Evolutionary conservation across 768 basidiomycete species (phyloP).

Genomic region (Lentinula sp.): DNA sequence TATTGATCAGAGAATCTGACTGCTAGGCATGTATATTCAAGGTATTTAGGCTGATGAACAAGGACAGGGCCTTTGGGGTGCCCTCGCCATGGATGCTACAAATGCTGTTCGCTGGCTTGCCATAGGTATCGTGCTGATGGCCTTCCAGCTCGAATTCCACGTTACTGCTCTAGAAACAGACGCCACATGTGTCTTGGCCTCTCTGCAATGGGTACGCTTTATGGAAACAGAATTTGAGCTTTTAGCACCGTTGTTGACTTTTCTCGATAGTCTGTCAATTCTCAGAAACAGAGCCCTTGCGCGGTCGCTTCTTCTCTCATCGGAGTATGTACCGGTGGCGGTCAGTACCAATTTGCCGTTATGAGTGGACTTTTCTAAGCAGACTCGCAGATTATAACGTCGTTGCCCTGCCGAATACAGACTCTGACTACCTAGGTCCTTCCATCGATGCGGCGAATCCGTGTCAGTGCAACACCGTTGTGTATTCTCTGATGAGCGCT

Average conservation of each 20-base stretch:
- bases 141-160: background rate
- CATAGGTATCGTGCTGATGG: background rate
- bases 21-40: background rate
- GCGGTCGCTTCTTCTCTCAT: conserved; percentile 35
- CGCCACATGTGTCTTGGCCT: conserved; percentile 13
- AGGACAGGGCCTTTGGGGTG: background rate
- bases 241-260: background rate
- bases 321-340: conserved; percentile 32
- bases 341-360: conserved; percentile 21
- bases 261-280: conserved; percentile 22
- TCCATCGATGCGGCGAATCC: conserved; percentile 25
- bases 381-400: conserved; percentile 22
- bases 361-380: no score
- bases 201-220: conserved; percentile 21
- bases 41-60: conserved; percentile 2
- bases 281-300: conserved; percentile 41
- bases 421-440: conserved; percentile 34
- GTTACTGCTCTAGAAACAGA: conserved; percentile 16
- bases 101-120: background rate
- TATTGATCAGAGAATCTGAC: background rate
- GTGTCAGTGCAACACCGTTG: conserved; percentile 53
- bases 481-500: conserved; percentile 50
- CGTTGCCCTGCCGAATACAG: conserved; percentile 14
- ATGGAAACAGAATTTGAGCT: background rate
- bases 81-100: background rate